These are phyloP conservation scores for Solanum gandarillasii DNA, from an alignment of 257 asterid genomes.

Conservation along the genomic window DNA sequence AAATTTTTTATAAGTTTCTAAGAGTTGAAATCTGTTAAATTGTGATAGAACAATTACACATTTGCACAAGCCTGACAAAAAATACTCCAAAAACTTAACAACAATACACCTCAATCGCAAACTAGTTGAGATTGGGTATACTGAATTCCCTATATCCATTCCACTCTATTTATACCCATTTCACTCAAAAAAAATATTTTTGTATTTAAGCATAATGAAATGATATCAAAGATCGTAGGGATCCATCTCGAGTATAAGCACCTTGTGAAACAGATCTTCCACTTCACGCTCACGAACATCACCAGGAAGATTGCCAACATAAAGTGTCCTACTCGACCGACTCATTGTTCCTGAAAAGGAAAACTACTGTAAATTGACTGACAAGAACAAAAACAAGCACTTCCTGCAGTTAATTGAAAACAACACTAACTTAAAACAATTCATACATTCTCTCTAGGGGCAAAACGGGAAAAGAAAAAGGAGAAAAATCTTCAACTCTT, in stretches of 20 bases:
- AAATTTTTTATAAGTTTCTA: neutral
- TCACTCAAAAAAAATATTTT: neutral
- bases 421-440: neutral
- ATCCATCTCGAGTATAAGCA: neutral
- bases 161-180: neutral
- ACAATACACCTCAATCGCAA: neutral
- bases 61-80: neutral
- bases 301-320: constrained; percentile 98
- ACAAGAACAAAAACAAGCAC: neutral
- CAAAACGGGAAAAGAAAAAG: neutral
- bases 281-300: constrained; percentile 96
- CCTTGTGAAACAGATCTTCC: constrained; percentile 95
- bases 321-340: constrained; percentile 91
- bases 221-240: neutral
- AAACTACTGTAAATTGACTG: neutral
- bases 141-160: neutral
- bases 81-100: neutral
- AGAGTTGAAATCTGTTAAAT: neutral
- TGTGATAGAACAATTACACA: neutral
- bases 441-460: neutral
- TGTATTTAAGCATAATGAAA: neutral
- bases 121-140: neutral
- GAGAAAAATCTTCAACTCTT: neutral
- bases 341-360: constrained; percentile 47
- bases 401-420: neutral